Conservation (phyloP, 2,329 filamentous ascomycete genomes). For the Fusarium sp. region DNA sequence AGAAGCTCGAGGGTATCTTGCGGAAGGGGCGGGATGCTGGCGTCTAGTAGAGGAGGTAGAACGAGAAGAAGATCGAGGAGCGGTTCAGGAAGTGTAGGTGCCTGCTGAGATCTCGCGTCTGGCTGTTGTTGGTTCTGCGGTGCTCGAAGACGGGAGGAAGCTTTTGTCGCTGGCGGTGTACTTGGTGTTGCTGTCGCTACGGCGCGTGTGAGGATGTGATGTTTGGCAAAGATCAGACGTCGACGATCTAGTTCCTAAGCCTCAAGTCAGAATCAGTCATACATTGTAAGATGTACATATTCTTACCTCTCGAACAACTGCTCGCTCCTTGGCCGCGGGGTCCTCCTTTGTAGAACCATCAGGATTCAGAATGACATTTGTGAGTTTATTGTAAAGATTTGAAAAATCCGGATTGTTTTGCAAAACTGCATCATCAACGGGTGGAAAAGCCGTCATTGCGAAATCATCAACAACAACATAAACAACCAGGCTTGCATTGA, state of each 20-base stretch:
- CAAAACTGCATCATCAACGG: constrained; percentile 66
- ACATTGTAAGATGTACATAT: background rate
- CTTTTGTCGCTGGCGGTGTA: constrained; percentile 37
- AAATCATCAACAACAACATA: constrained; percentile 6
- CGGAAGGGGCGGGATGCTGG: constrained; percentile 49
- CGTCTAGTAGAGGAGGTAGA: constrained; percentile 61
- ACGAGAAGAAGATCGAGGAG: constrained; percentile 67
- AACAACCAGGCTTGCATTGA: background rate
- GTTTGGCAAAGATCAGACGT: constrained; percentile 61
- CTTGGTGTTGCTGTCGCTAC: constrained; percentile 58
- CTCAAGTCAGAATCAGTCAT: background rate
- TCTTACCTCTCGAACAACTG: constrained; percentile 62
- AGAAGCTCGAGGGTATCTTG: constrained; percentile 56
- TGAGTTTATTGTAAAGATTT: constrained; percentile 67
- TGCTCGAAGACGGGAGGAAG: constrained; percentile 43
- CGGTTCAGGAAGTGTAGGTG: constrained; percentile 52
- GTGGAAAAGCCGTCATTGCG: constrained; percentile 64
- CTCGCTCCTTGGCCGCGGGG: constrained; percentile 62
- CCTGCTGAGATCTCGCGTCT: constrained; percentile 36
- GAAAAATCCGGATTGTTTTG: constrained; percentile 70
- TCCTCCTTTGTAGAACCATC: constrained; percentile 69
- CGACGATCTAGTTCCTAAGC: constrained; percentile 62
- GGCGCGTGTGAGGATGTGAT: constrained; percentile 63
- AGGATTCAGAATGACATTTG: constrained; percentile 64
- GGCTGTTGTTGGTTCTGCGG: constrained; percentile 30